Conservation (phyloP, 805 yeast species). For the Yarrowia sp. region DNA sequence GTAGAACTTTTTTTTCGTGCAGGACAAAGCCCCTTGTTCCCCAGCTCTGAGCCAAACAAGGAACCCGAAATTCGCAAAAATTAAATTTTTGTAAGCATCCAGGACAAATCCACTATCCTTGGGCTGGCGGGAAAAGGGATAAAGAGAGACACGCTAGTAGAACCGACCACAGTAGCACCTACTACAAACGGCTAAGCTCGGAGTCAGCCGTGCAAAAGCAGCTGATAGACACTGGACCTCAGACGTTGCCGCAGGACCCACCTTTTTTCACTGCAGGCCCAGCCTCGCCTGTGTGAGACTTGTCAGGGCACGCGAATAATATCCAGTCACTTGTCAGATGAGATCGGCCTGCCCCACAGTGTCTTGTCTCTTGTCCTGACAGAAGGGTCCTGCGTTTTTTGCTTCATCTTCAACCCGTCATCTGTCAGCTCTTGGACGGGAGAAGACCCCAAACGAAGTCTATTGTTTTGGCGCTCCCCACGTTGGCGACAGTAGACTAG, state of each 20-base stretch:
- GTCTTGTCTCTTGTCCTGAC: constrained; percentile 6
- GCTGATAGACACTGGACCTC: constrained; percentile 3
- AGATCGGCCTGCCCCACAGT: constrained; percentile 23
- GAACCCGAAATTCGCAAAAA: neutral
- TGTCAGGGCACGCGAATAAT: constrained; percentile 27
- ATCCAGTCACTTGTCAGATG: constrained; percentile 8
- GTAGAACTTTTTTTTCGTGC: constrained; percentile 15
- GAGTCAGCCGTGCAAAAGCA: constrained; percentile 21
- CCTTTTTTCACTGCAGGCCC: neutral
- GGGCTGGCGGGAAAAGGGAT: constrained; percentile 20
- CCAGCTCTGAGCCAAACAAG: neutral
- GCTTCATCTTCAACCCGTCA: constrained; percentile 5
- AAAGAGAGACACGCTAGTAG: constrained; percentile 3
- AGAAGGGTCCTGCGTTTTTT: constrained; percentile 24
- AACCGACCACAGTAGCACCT: constrained; percentile 8
- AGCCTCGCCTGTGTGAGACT: neutral
- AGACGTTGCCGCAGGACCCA: constrained; percentile 20
- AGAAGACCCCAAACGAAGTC: constrained; percentile 17
- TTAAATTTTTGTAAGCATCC: neutral
- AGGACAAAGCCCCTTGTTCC: constrained; percentile 11
- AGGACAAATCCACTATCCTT: neutral
- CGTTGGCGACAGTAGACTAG: neutral
- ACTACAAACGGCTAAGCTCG: constrained; percentile 17
- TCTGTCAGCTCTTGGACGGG: constrained; percentile 23
- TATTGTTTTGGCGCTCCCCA: constrained; percentile 2